A percentile compares a stretch with the other conserved stretches of the same genome.
Evolutionary conservation across 169 alveolate genomes (phyloP).

Genomic region (Plasmodium knowlesi): DNA sequence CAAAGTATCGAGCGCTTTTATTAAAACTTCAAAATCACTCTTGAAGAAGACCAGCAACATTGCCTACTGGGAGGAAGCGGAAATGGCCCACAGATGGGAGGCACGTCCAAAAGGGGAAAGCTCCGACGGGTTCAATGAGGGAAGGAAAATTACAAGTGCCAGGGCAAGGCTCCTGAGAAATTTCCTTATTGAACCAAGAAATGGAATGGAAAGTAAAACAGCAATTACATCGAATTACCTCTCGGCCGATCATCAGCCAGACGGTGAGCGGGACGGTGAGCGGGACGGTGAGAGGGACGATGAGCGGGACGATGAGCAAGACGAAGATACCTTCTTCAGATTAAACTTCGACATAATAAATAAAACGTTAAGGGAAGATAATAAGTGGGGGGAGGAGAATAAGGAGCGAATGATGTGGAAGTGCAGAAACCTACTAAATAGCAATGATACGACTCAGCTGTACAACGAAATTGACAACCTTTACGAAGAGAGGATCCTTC

Average conservation of each 20-base stretch:
- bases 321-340: background rate
- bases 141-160: background rate
- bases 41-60: background rate
- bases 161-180: background rate
- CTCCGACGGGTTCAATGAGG: background rate
- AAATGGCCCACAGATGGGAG: background rate
- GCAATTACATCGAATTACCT: background rate
- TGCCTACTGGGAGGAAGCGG: background rate
- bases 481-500: slow-evolving; percentile 28
- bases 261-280: no score
- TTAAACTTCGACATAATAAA: background rate
- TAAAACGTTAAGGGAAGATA: slow-evolving; percentile 1
- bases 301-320: no score
- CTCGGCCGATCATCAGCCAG: background rate
- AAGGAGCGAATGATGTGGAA: slow-evolving; percentile 9
- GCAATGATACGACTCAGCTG: background rate
- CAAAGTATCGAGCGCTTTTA: slow-evolving; percentile 39
- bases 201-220: background rate
- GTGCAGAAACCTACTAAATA: slow-evolving; percentile 8
- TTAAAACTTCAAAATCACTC: slow-evolving; percentile 22
- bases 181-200: background rate
- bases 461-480: slow-evolving; percentile 19
- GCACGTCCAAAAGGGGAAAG: background rate
- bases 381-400: background rate
- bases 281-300: no score